These are phyloP conservation scores for Lyophyllum semitale DNA, from an alignment of 768 basidiomycete genomes.

Conservation along the genomic window DNA sequence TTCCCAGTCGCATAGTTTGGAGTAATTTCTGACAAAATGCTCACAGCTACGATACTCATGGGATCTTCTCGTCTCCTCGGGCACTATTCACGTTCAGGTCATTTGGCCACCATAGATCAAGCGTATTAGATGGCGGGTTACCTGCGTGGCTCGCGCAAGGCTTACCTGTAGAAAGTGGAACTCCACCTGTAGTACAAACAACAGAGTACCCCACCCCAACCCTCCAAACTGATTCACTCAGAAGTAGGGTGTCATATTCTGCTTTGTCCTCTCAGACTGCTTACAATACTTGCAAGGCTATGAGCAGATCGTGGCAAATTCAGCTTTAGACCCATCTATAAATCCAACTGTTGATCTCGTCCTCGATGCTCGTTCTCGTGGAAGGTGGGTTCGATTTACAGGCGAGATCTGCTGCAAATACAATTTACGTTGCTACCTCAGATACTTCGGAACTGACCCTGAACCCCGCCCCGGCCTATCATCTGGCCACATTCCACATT, in stretches of 20 bases:
- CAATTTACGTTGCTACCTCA: constrained; percentile 27
- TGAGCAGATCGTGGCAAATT: constrained; percentile 78
- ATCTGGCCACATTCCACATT: constrained; percentile 91
- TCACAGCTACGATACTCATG: constrained; percentile 82
- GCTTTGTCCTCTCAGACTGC: not conserved
- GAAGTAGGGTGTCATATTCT: constrained; percentile 42
- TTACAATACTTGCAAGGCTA: constrained; percentile 56
- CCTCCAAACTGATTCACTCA: constrained; percentile 50
- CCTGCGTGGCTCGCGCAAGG: constrained; percentile 78
- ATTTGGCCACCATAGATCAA: constrained; percentile 85
- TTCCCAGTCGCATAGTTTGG: constrained; percentile 1
- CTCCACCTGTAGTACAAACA: constrained; percentile 25
- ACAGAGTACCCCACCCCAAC: constrained; percentile 54
- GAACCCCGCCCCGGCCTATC: constrained; percentile 89
- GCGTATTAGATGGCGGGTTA: constrained; percentile 91
- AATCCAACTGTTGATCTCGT: constrained; percentile 63
- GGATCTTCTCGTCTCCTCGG: constrained; percentile 90
- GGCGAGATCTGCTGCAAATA: not conserved
- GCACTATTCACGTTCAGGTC: constrained; percentile 93
- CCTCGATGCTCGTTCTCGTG: constrained; percentile 85
- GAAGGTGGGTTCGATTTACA: constrained; percentile 52
- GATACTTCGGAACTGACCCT: constrained; percentile 78
- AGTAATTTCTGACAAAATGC: constrained; percentile 4
- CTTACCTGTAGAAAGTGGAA: constrained; percentile 46
- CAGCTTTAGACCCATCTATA: constrained; percentile 43